These are phyloP conservation scores for Trichophyton mentagrophytes DNA, from an alignment of 2,329 filamentous ascomycete genomes.

Conservation along the genomic window DNA sequence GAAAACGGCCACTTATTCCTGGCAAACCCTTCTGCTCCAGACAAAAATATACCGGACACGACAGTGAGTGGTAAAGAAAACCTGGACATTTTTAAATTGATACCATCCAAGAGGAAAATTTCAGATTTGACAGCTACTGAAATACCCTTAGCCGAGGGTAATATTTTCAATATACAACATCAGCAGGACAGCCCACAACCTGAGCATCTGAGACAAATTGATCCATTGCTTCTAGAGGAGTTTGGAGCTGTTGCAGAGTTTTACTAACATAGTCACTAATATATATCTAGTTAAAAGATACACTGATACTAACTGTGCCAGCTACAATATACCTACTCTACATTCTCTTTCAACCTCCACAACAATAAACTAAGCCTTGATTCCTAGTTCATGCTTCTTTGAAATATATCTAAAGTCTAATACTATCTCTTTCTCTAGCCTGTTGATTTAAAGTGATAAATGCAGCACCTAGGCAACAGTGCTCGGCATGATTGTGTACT, in stretches of 20 bases:
- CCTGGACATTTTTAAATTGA: not conserved
- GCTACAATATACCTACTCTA: not conserved
- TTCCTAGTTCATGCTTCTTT: too few relatives aligned
- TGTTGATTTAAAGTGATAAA: too few relatives aligned
- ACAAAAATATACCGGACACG: not conserved
- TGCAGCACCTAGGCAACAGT: too few relatives aligned
- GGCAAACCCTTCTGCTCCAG: not conserved
- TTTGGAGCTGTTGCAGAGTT: constrained; percentile 32
- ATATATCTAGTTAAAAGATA: not conserved
- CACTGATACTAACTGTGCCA: not conserved
- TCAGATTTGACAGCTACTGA: not conserved
- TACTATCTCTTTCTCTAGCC: too few relatives aligned
- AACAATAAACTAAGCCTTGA: too few relatives aligned
- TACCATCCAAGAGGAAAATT: not conserved
- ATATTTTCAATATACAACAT: not conserved
- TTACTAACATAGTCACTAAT: constrained; percentile 13
- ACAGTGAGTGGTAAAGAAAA: not conserved
- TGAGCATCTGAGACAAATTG: constrained; percentile 18
- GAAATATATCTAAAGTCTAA: too few relatives aligned
- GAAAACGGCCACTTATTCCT: not conserved
- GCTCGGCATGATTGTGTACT: too few relatives aligned
- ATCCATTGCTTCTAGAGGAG: constrained; percentile 27
- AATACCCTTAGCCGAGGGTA: not conserved
- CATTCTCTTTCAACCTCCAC: too few relatives aligned
- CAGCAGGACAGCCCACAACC: too few relatives aligned